Evolutionary conservation across 192 early-diverging fungal species (phyloP).

Genomic region (Coemansia nantahalensis): DNA sequence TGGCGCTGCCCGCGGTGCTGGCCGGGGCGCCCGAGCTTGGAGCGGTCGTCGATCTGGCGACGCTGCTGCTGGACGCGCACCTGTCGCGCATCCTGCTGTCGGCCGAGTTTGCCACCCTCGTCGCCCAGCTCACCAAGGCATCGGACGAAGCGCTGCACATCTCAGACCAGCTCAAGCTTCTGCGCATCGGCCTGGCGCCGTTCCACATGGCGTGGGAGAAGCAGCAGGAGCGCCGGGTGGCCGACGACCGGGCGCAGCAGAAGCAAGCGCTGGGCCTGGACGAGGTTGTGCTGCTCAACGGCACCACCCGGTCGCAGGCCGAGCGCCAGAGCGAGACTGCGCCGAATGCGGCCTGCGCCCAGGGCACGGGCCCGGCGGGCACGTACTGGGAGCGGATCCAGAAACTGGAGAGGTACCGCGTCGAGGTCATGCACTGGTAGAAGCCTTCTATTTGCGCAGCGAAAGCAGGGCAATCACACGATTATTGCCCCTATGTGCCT

Average conservation of each 20-base stretch:
- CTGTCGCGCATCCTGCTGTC: slow-evolving; percentile 44
- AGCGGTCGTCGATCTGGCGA: slow-evolving; percentile 31
- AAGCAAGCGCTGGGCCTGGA: slow-evolving; percentile 47
- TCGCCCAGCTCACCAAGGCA: slow-evolving; percentile 34
- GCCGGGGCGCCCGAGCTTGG: slow-evolving; percentile 33
- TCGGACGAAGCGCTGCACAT: slow-evolving; percentile 36
- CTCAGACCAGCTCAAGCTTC: slow-evolving; percentile 46
- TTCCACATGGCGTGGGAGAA: slow-evolving; percentile 45
- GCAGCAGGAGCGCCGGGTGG: slow-evolving; percentile 37
- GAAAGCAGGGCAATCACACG: no score
- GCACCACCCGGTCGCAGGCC: slow-evolving; percentile 45
- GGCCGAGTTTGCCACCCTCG: slow-evolving; percentile 24
- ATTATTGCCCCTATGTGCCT: not conserved
- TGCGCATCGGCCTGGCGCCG: slow-evolving; percentile 38
- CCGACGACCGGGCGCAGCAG: slow-evolving; percentile 36
- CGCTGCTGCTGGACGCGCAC: slow-evolving; percentile 41
- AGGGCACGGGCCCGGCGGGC: slow-evolving; percentile 38
- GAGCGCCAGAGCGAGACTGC: slow-evolving; percentile 24
- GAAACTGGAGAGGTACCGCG: slow-evolving; percentile 52
- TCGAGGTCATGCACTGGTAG: slow-evolving; percentile 53
- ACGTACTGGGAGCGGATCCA: slow-evolving; percentile 52
- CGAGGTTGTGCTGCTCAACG: slow-evolving; percentile 48
- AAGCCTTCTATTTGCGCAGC: no score
- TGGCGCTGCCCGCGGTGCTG: slow-evolving; percentile 25
- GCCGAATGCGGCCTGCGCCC: slow-evolving; percentile 40